These are phyloP conservation scores for Botrytis pseudocinerea DNA, from an alignment of 2,329 filamentous ascomycete genomes.

Conservation along the genomic window DNA sequence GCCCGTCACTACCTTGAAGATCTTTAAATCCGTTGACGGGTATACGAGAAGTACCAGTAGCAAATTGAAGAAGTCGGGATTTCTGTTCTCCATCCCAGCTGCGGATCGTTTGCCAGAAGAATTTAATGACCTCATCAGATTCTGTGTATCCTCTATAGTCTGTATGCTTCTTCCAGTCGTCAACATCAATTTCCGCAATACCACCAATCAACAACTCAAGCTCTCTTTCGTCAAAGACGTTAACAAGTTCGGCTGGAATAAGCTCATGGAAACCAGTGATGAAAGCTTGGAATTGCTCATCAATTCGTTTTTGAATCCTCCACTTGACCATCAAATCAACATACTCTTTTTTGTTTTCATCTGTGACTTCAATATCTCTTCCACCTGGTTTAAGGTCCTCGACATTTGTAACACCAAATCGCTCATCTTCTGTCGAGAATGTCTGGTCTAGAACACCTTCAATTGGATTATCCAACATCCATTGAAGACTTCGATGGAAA, in stretches of 20 bases:
- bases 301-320: slow-evolving; percentile 98
- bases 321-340: slow-evolving; percentile 98
- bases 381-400: slow-evolving; percentile 92
- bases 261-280: slow-evolving; percentile 97
- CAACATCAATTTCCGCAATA: slow-evolving; percentile 99
- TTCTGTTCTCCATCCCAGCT: slow-evolving; percentile 99
- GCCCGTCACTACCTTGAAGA: slow-evolving; percentile 93
- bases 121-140: slow-evolving; percentile 93
- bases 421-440: slow-evolving; percentile 95
- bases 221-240: slow-evolving; percentile 97
- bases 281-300: slow-evolving; percentile 98
- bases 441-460: slow-evolving; percentile 92
- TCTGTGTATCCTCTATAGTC: slow-evolving; percentile 99
- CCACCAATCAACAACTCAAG: slow-evolving; percentile 94
- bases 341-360: slow-evolving; percentile 99
- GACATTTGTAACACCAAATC: slow-evolving; percentile 90
- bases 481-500: slow-evolving; percentile 93
- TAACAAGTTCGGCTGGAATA: slow-evolving; percentile 93
- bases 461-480: slow-evolving; percentile 98
- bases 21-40: slow-evolving; percentile 99
- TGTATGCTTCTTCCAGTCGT: slow-evolving; percentile 99
- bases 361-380: slow-evolving; percentile 90
- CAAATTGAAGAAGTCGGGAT: slow-evolving; percentile 92
- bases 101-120: slow-evolving; percentile 98
- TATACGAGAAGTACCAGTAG: slow-evolving; percentile 95